These are phyloP conservation scores for Chaetomium olivaceum DNA, from an alignment of 2,329 filamentous ascomycete species.

Conservation along the genomic window DNA sequence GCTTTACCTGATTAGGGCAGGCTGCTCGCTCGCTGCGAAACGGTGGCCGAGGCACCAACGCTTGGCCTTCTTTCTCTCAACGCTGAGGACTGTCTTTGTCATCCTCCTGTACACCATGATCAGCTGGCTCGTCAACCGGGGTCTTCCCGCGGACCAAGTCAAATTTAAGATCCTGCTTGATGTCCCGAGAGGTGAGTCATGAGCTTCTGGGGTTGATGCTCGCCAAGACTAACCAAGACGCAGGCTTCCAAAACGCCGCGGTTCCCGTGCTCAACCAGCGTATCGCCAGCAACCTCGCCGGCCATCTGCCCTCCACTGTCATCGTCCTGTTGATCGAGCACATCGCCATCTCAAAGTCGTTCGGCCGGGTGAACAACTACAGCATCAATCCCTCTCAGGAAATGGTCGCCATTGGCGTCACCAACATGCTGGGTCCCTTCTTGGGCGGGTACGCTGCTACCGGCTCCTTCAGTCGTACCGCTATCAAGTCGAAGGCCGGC, in stretches of 20 bases:
- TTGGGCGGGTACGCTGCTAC: slow-evolving; percentile 90
- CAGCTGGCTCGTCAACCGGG: slow-evolving; percentile 78
- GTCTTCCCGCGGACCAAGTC: slow-evolving; percentile 59
- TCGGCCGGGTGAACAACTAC: slow-evolving; percentile 95
- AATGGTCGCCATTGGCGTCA: slow-evolving; percentile 88
- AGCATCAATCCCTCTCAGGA: slow-evolving; percentile 94
- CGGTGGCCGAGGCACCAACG: slow-evolving; percentile 70
- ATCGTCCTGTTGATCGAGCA: slow-evolving; percentile 97
- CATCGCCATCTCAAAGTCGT: slow-evolving; percentile 95
- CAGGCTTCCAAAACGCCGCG: slow-evolving; percentile 56
- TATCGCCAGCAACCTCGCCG: slow-evolving; percentile 68
- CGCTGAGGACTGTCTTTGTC: slow-evolving; percentile 85
- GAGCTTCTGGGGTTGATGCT: too few relatives aligned
- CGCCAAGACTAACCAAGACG: background rate
- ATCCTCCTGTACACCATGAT: slow-evolving; percentile 91
- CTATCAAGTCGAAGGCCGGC: slow-evolving; percentile 96
- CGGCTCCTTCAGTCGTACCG: slow-evolving; percentile 92
- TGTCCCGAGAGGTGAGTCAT: slow-evolving; percentile 69
- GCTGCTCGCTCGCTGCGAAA: slow-evolving; percentile 66
- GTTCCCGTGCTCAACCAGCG: slow-evolving; percentile 67
- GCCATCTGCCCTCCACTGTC: slow-evolving; percentile 77
- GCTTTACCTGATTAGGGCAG: slow-evolving; percentile 72
- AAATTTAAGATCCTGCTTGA: slow-evolving; percentile 71
- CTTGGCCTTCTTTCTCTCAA: slow-evolving; percentile 85
- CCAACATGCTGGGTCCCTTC: slow-evolving; percentile 88